Conservation (phyloP, 345 rosid genomes). For the Aquilaria malaccensis region DNA sequence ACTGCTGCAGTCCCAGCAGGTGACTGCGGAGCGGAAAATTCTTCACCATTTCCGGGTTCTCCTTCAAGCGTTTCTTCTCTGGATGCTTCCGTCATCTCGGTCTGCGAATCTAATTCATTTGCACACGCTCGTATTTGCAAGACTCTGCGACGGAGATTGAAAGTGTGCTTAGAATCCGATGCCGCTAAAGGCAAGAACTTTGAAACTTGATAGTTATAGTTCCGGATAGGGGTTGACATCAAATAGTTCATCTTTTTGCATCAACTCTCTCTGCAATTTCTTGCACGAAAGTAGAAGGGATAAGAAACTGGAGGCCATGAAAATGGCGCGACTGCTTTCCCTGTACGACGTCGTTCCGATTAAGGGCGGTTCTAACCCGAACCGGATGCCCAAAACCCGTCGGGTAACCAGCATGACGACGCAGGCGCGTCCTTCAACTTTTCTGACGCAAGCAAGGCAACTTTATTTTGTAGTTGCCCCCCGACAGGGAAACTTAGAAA, state of each 20-base stretch:
- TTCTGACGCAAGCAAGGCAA: not conserved
- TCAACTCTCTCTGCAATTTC: not conserved
- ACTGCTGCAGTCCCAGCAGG: conserved; percentile 31
- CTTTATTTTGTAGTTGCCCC: not conserved
- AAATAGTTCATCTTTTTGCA: conserved; percentile 28
- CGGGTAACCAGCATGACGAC: not conserved
- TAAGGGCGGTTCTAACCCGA: not conserved
- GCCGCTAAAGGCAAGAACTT: conserved; percentile 10
- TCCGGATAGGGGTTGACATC: conserved; percentile 36
- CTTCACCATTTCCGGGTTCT: conserved; percentile 17
- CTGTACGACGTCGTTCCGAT: not conserved
- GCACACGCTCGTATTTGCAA: conserved; percentile 31
- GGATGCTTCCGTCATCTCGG: conserved; percentile 21
- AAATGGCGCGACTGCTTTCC: conserved; percentile 1
- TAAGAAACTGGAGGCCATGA: conserved; percentile 11
- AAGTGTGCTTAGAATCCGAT: conserved; percentile 6
- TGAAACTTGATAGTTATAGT: conserved; percentile 11
- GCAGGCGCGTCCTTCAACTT: not conserved
- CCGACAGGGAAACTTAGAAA: not conserved
- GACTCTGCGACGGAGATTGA: conserved; percentile 16
- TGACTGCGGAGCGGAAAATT: conserved; percentile 11
- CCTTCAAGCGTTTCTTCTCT: conserved; percentile 16
- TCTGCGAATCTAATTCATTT: conserved; percentile 36
- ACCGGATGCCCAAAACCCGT: not conserved
- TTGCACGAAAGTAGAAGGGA: not conserved